phyloP scores from a whole-genome alignment of 2,329 filamentous ascomycete genomes.

The Falciphora oryzae region DNA sequence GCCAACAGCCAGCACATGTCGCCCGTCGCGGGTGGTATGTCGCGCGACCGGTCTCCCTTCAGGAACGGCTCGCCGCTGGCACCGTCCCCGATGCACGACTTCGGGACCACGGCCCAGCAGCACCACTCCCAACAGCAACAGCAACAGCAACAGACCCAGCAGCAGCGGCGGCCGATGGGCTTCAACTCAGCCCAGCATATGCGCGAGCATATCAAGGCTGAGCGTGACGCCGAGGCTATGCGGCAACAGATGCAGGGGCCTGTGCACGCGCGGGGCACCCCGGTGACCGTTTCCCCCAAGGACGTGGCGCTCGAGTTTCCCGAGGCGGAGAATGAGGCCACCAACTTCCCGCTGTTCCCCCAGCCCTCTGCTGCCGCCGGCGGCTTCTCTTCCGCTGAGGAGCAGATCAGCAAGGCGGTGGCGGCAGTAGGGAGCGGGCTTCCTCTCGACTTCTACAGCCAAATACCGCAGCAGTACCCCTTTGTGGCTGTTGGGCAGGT shows the following conservation, averaged over 20 bases:
- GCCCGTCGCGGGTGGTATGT: conserved; percentile 41
- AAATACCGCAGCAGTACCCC: conserved; percentile 46
- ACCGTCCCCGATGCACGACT: conserved; percentile 39
- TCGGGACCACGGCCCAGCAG: conserved; percentile 17
- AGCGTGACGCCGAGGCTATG: conserved; percentile 47
- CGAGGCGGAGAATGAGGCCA: conserved; percentile 60
- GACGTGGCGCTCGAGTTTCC: conserved; percentile 84
- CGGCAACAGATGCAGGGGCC: conserved; percentile 31
- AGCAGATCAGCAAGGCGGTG: conserved; percentile 32
- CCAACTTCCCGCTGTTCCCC: conserved; percentile 67
- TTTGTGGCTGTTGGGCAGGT: conserved; percentile 29
- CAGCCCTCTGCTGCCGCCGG: conserved; percentile 36
- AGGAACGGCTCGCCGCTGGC: conserved; percentile 62
- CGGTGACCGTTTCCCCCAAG: conserved; percentile 93
- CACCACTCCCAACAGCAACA: background rate
- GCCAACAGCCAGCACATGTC: conserved; percentile 69
- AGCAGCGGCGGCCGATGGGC: conserved; percentile 23
- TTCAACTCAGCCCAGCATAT: conserved; percentile 53
- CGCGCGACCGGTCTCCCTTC: conserved; percentile 76
- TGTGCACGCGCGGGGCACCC: conserved; percentile 33
- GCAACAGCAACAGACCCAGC: conserved; percentile 16
- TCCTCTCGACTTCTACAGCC: background rate
- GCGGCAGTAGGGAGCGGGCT: conserved; percentile 3
- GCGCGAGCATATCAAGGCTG: conserved; percentile 55
- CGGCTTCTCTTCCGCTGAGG: conserved; percentile 30